A percentile compares a stretch with the other conserved stretches of the same genome.
phyloP scores from a whole-genome alignment of 192 early-diverging fungal genomes.

The Geranomyces variabilis region DNA sequence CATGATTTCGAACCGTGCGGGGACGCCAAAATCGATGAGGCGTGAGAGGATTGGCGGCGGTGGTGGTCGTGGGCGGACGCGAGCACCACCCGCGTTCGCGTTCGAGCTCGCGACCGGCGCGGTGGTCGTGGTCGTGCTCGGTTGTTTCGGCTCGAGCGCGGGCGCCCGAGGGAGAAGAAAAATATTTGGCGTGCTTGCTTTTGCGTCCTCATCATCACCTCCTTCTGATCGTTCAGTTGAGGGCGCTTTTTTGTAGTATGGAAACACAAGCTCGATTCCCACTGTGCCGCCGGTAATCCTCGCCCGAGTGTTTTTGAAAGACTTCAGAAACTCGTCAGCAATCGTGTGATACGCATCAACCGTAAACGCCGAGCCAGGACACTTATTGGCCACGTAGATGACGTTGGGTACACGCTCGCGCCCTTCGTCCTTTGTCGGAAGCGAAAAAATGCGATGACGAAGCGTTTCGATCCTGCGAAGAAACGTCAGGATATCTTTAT shows the following conservation, averaged over 20 bases:
- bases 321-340: neutral
- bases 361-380: neutral
- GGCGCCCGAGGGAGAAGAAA: slow-evolving; percentile 19
- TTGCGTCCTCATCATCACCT: neutral
- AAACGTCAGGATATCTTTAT: slow-evolving; percentile 41
- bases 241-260: neutral
- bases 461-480: slow-evolving; percentile 34
- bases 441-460: slow-evolving; percentile 28
- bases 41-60: neutral
- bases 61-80: neutral
- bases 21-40: slow-evolving; percentile 23
- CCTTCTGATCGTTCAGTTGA: neutral
- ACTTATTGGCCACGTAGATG: slow-evolving; percentile 18
- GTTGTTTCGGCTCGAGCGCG: neutral
- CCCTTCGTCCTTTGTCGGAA: slow-evolving; percentile 2
- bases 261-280: slow-evolving; percentile 4
- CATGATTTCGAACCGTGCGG: slow-evolving; percentile 19
- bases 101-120: neutral
- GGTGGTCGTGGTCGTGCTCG: no score
- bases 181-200: slow-evolving; percentile 10
- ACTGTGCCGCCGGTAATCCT: slow-evolving; percentile 4
- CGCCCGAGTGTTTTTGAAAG: slow-evolving; percentile 5
- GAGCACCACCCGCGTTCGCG: neutral
- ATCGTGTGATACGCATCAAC: neutral
- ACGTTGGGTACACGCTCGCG: neutral